A percentile compares a stretch with the other conserved stretches of the same genome.
Evolutionary conservation across 371 early-diverging fungal genomes (phyloP).

Genomic region (Smittium mucronatum): DNA sequence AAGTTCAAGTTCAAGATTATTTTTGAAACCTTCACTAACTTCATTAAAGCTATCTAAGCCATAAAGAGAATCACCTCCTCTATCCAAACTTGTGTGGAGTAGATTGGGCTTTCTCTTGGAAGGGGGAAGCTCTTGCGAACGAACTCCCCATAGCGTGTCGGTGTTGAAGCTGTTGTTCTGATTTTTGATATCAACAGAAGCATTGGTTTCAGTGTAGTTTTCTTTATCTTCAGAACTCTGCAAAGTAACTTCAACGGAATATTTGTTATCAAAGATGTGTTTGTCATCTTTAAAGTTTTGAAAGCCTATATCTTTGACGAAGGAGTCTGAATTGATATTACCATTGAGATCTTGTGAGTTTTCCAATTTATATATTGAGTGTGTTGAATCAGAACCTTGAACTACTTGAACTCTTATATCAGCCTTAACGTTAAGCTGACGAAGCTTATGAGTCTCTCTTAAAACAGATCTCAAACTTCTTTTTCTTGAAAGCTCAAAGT

Average conservation of each 20-base stretch:
- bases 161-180: neutral
- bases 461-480: neutral
- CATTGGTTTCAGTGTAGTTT: neutral
- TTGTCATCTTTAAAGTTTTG: too few species aligned
- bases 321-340: neutral
- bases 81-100: neutral
- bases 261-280: neutral
- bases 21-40: neutral
- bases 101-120: neutral
- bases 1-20: too few species aligned
- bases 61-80: too few species aligned
- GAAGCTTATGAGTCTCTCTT: neutral
- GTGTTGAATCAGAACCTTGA: neutral
- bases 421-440: neutral
- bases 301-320: too few species aligned
- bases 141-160: slow-evolving; percentile 31
- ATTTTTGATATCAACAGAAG: too few species aligned
- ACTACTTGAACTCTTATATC: neutral
- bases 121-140: slow-evolving; percentile 31
- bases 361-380: neutral
- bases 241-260: neutral
- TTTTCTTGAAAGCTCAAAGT: neutral
- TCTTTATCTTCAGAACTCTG: neutral
- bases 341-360: neutral
- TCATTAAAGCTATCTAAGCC: too few species aligned